Conservation (phyloP, 305 asterid genomes). For the Lippia alba region DNA sequence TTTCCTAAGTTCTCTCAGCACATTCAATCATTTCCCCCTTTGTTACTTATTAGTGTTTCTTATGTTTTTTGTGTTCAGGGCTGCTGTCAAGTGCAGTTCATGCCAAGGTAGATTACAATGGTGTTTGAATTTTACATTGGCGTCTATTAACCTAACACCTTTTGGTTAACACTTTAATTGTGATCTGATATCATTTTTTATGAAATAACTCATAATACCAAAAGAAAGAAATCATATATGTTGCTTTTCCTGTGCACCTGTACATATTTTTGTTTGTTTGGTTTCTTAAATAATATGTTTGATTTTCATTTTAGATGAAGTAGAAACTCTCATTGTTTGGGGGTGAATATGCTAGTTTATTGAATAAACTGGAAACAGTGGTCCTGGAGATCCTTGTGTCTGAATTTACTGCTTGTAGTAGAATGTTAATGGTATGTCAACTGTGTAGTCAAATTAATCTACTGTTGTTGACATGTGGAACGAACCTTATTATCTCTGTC, state of each 20-base stretch:
- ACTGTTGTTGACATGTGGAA: neutral
- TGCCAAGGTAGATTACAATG: constrained; percentile 74
- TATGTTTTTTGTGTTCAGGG: constrained; percentile 57
- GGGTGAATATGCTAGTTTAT: neutral
- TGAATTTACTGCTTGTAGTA: constrained; percentile 19
- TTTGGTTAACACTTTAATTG: constrained; percentile 13
- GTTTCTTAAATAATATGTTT: no score
- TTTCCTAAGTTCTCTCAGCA: constrained; percentile 22
- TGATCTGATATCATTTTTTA: constrained; percentile 1
- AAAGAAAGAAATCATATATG: constrained; percentile 4
- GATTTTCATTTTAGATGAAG: neutral
- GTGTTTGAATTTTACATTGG: constrained; percentile 24
- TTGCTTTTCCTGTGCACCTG: no score
- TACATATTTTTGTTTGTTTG: no score
- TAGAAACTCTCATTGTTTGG: neutral
- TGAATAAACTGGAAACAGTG: neutral
- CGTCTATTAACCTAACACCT: constrained; percentile 3
- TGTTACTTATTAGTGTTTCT: constrained; percentile 33
- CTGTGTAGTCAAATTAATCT: neutral
- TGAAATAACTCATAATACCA: neutral
- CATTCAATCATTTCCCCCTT: constrained; percentile 17
- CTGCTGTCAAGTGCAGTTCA: constrained; percentile 72
- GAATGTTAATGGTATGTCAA: neutral
- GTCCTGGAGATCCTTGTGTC: constrained; percentile 8
- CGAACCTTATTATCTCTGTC: neutral